These are phyloP conservation scores for Cardamine occulta DNA, from an alignment of 345 rosid species.

Conservation along the genomic window DNA sequence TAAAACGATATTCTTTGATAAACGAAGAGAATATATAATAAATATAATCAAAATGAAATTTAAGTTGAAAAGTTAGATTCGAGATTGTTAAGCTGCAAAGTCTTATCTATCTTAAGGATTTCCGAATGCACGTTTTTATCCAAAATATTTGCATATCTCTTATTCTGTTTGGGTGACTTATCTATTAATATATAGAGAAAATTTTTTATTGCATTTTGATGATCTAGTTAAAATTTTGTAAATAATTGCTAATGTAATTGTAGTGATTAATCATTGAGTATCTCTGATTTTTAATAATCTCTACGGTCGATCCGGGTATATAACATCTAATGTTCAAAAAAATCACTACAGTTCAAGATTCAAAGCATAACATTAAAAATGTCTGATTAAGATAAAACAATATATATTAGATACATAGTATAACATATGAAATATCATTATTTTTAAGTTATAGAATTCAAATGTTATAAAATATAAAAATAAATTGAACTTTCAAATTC, in stretches of 20 bases:
- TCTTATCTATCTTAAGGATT: neutral
- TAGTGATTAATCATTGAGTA: slow-evolving; percentile 11
- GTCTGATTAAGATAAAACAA: no score
- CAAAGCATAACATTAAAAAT: no score
- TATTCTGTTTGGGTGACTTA: neutral
- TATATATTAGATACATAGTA: no score
- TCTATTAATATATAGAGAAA: neutral
- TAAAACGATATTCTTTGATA: no score
- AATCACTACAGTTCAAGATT: neutral
- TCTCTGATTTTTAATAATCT: neutral
- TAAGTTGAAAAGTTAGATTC: slow-evolving; percentile 16
- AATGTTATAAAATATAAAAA: no score
- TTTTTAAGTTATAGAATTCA: no score
- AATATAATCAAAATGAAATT: neutral
- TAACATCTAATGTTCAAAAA: neutral
- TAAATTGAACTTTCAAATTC: no score
- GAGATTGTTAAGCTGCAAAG: neutral
- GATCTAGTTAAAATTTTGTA: neutral
- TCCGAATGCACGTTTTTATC: slow-evolving; percentile 9
- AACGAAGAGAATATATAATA: neutral
- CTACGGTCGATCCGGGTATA: neutral
- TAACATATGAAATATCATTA: no score
- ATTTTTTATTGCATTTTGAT: neutral
- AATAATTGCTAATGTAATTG: neutral
- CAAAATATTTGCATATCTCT: slow-evolving; percentile 6